Evolutionary conservation across 805 yeast species (phyloP), one percentile per base, ranked within the genome.

Genomic region (Hanseniaspora hatyaiensis): DNA sequence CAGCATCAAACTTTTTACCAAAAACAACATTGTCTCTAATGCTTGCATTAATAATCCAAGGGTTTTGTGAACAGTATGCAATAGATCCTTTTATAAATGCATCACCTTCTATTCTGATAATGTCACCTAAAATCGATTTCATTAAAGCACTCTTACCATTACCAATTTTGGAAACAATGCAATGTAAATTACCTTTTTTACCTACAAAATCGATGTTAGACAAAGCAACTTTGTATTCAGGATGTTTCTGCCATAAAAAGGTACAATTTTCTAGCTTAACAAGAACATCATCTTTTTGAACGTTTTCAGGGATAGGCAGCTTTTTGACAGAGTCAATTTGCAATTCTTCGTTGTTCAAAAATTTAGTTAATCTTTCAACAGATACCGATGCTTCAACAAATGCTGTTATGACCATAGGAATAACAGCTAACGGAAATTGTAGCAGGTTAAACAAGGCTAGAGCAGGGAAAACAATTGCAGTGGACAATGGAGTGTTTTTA

Each of bases 21-120:
- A 92, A 92, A 46, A 87, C 63, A 58, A 92, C 84, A 59, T 92
- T 92, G 26, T 92, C 96, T 55, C 76, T 81, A 4, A 92, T 89
- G 3, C 94, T 72, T 30, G 95, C 97, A 60, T 92, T 92, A 82
- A 87, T 82, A 53, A 92, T 87, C 98, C 98, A 92, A 1, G 98
- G 94, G 33, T 82, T 78, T 65, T 88, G 97, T 2, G 95, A 79
- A 34, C 82, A 95, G 62, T 88, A 89, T 0, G 96, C 96, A 30
- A 84, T 70, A 40, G 74, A 70, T 34, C 96, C 97, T 59, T 74
- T 80, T 9, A 80, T 74, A 15, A 69, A 68, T 4, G 83, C 88
- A 18, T 72, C 65, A 36, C 97, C 97, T 44, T 75, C 72, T 16
- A 78, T 70, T 62, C 82, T 80, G 62, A 81, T 77, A 53, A 88